Percentiles rank a stretch among this genome's conserved stretches.
Evolutionary conservation across 176 grass and related monocot species (phyloP).

Genomic region (Lolium multiflorum): DNA sequence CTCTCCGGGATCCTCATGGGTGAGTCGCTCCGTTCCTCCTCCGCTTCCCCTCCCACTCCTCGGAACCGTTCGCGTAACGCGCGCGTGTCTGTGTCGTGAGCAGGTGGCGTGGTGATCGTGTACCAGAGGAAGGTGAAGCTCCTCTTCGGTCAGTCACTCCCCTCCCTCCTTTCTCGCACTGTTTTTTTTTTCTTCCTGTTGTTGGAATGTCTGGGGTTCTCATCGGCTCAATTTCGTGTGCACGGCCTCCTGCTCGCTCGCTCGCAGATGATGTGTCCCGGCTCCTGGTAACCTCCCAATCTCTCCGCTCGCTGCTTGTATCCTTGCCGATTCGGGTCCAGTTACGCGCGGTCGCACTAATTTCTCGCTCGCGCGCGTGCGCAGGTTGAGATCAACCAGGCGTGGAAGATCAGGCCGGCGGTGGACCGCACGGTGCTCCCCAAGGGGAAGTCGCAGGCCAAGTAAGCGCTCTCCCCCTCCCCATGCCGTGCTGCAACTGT

Average conservation of each 20-base stretch:
- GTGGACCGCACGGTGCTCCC: constrained; percentile 62
- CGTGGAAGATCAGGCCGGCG: constrained; percentile 64
- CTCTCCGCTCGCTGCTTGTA: neutral
- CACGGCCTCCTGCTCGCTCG: constrained; percentile 22
- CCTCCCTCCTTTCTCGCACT: neutral
- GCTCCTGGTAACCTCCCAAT: constrained; percentile 55
- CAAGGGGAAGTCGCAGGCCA: constrained; percentile 85
- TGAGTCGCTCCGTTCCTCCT: constrained; percentile 26
- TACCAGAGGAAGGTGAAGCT: constrained; percentile 95
- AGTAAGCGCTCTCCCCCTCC: constrained; percentile 51
- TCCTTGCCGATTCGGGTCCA: neutral
- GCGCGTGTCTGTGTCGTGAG: neutral
- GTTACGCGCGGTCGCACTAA: neutral
- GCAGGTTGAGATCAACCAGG: constrained; percentile 76
- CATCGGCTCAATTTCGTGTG: neutral
- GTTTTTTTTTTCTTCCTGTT: constrained; percentile 8
- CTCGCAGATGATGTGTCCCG: constrained; percentile 76
- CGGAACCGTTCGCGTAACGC: neutral
- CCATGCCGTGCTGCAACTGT: constrained; percentile 20
- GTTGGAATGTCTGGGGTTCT: neutral
- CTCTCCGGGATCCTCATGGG: constrained; percentile 98
- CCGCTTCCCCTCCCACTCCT: neutral
- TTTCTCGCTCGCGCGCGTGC: neutral
- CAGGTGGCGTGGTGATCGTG: constrained; percentile 96
- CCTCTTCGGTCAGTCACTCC: constrained; percentile 64